Evolutionary conservation across 257 asterid genomes (phyloP).

Genomic region (Fraxinus americana): DNA sequence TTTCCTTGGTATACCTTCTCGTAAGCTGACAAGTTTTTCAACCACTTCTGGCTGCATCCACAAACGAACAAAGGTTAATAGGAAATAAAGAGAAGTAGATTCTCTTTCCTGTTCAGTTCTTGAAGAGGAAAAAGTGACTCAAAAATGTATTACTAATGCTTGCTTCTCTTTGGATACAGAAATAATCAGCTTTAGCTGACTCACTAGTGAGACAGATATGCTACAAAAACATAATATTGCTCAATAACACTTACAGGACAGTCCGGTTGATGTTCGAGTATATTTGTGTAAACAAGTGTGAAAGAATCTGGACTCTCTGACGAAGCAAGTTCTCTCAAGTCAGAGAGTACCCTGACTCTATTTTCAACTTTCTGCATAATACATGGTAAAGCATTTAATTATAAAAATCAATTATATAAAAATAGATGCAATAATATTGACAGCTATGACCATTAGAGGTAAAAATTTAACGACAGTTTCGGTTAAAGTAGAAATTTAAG

Average conservation of each 20-base stretch:
- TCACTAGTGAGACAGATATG: background rate
- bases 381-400: background rate
- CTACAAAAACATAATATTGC: background rate
- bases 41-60: conserved; percentile 89
- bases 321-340: conserved; percentile 95
- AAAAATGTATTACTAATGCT: background rate
- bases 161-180: background rate
- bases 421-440: background rate
- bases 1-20: conserved; percentile 97
- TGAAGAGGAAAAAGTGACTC: background rate
- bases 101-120: conserved; percentile 8
- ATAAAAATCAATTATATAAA: background rate
- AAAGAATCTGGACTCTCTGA: conserved; percentile 96
- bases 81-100: background rate
- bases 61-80: background rate
- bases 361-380: conserved; percentile 83
- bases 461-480: background rate
- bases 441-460: background rate
- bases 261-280: conserved; percentile 93
- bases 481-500: background rate
- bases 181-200: background rate
- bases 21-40: conserved; percentile 77
- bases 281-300: conserved; percentile 91
- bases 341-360: conserved; percentile 71
- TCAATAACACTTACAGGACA: conserved; percentile 78